Evolutionary conservation across 1,284 basidiomycete species (phyloP).

Genomic region (Melampsora allii-populina): DNA sequence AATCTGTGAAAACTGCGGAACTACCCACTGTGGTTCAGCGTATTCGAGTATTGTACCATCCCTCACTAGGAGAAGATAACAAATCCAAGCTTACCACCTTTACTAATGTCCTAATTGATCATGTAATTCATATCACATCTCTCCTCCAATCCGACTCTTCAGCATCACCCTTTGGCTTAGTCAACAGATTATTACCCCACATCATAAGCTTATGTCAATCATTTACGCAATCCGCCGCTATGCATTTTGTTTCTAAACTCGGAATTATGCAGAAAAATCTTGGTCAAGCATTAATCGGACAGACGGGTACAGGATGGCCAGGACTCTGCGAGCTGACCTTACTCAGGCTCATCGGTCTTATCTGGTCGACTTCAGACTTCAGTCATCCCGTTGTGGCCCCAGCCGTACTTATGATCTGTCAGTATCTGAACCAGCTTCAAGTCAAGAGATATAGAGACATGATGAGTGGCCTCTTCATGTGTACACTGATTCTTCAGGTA

Average conservation of each 20-base stretch:
- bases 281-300: slow-evolving; percentile 70
- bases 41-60: slow-evolving; percentile 84
- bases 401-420: slow-evolving; percentile 78
- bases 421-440: slow-evolving; percentile 81
- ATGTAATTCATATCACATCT: slow-evolving; percentile 70
- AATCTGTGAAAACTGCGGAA: slow-evolving; percentile 63
- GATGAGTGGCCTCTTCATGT: slow-evolving; percentile 81
- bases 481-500: slow-evolving; percentile 66
- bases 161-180: slow-evolving; percentile 60
- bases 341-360: slow-evolving; percentile 70
- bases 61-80: slow-evolving; percentile 84
- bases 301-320: slow-evolving; percentile 77
- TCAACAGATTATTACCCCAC: slow-evolving; percentile 74
- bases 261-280: slow-evolving; percentile 93
- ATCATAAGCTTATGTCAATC: slow-evolving; percentile 72
- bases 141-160: slow-evolving; percentile 57
- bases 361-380: slow-evolving; percentile 94
- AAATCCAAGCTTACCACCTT: slow-evolving; percentile 87
- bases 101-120: slow-evolving; percentile 81
- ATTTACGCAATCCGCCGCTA: slow-evolving; percentile 76
- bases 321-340: slow-evolving; percentile 75
- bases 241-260: slow-evolving; percentile 77
- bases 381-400: slow-evolving; percentile 85
- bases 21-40: slow-evolving; percentile 81
- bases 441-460: slow-evolving; percentile 72